phyloP scores from a whole-genome alignment of 202 grass and related monocot species.

The Panicum hallii region DNA sequence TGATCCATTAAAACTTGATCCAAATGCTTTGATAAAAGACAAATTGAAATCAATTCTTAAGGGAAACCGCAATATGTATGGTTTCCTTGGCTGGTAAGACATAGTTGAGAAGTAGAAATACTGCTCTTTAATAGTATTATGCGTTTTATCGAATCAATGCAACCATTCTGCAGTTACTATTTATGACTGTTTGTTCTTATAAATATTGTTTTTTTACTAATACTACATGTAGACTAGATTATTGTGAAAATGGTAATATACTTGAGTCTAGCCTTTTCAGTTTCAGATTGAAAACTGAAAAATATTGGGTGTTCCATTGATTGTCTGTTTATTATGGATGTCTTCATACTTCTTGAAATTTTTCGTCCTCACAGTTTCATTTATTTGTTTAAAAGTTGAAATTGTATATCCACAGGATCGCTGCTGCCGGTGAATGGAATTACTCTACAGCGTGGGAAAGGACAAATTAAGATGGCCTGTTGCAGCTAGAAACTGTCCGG shows the following conservation, averaged over 20 bases:
- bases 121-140: background rate
- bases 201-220: background rate
- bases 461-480: slow-evolving; percentile 46
- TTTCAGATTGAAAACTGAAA: background rate
- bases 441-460: slow-evolving; percentile 41
- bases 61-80: slow-evolving; percentile 60
- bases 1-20: slow-evolving; percentile 66
- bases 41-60: slow-evolving; percentile 55
- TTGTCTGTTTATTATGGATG: background rate
- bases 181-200: background rate
- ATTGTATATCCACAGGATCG: slow-evolving; percentile 31
- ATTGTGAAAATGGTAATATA: background rate
- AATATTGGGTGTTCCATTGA: background rate
- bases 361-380: background rate
- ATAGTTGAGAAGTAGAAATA: background rate
- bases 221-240: background rate
- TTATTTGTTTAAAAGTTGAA: background rate
- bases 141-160: background rate
- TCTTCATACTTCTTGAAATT: background rate
- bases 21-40: slow-evolving; percentile 62
- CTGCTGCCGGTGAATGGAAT: background rate
- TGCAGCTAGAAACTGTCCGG: slow-evolving; percentile 50
- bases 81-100: slow-evolving; percentile 53
- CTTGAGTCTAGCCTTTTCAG: background rate
- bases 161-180: background rate